Base-by-base conservation (phyloP, 164 flowering plant genomes). In the Piper longum region DNA sequence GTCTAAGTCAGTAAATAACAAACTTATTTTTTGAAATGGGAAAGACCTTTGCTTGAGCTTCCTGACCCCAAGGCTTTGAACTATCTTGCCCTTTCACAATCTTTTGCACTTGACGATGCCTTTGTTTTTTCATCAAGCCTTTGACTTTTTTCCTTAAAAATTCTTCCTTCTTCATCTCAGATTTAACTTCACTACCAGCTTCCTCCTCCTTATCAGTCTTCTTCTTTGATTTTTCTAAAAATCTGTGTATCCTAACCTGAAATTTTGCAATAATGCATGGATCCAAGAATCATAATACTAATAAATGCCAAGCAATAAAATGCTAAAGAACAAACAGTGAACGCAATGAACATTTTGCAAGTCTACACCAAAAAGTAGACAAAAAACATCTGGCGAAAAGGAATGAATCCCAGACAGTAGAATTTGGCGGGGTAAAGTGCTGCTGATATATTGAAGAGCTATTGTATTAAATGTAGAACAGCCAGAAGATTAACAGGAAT, bases 211-310 rank as follows among this genome's bases (percentile, higher is more conserved):
- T 72, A 5, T 63, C 57, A 43, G 6, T 65, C 65, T 76, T 83
- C 70, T 75, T 82, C 80, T 63, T 81, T 66, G 83, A 80, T 68
- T 80, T 86, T 72, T 85, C 85, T 82, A 93, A 70, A 71, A 90
- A 85, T 16, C 69, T 81, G 67, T 78, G 81, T 69, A 95, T 85
- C 70, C 83, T 85, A 66, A 74, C 83, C 99, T 95, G 82, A 73
- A 62, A 16, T 60, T 69, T 11, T 26, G 36, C 36, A 26, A 26
- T 26, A 26, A 2, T 26, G 36, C 36, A 26, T 26, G 36, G 36
- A 26, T 26, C 36, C 36, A 26, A 26, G 36, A 26, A 26, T 26
- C 36, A 26, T 26, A 26, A 26, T 26, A 26, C 36, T 26, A 26
- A 26, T 26, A 26, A 26, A 26, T 26, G 1, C 36, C 36, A 26